phyloP scores from a whole-genome alignment of 2,329 filamentous ascomycete genomes.

The Alternaria brassicicola region DNA sequence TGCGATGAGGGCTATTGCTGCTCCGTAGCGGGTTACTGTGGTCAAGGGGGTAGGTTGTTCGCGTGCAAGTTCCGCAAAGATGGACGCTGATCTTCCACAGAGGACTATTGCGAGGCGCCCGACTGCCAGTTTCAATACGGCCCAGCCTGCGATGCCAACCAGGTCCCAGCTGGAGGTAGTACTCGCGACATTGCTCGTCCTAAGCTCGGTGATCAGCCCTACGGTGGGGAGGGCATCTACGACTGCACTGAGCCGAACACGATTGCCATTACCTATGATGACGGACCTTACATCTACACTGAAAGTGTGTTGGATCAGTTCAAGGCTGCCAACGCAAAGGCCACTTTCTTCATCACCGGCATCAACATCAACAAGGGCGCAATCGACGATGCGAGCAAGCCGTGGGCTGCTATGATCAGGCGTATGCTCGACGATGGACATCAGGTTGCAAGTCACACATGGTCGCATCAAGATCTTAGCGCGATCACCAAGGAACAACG shows the following conservation, averaged over 20 bases:
- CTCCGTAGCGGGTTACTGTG: slow-evolving; percentile 33
- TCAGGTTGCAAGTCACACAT: slow-evolving; percentile 65
- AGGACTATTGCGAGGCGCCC: slow-evolving; percentile 63
- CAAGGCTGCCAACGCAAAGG: slow-evolving; percentile 62
- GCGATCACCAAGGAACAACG: slow-evolving; percentile 52
- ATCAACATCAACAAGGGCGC: slow-evolving; percentile 62
- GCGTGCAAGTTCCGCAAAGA: background rate
- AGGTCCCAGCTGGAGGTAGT: slow-evolving; percentile 58
- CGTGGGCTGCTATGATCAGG: slow-evolving; percentile 59
- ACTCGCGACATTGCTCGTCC: slow-evolving; percentile 60
- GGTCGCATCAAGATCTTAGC: slow-evolving; percentile 59
- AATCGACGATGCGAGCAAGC: slow-evolving; percentile 55
- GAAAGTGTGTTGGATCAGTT: slow-evolving; percentile 65
- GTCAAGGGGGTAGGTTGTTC: slow-evolving; percentile 31
- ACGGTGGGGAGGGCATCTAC: slow-evolving; percentile 65
- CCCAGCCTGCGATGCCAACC: slow-evolving; percentile 64
- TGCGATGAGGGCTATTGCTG: slow-evolving; percentile 46
- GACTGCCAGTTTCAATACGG: slow-evolving; percentile 66
- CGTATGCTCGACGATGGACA: slow-evolving; percentile 62
- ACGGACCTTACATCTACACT: slow-evolving; percentile 69
- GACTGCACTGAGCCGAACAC: slow-evolving; percentile 59
- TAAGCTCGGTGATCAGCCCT: slow-evolving; percentile 59
- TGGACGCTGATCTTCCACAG: background rate
- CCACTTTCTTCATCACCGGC: slow-evolving; percentile 70
- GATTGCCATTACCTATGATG: slow-evolving; percentile 71